These are phyloP conservation scores for Saksenaea oblongispora DNA, from an alignment of 371 early-diverging fungal species.

Conservation along the genomic window DNA sequence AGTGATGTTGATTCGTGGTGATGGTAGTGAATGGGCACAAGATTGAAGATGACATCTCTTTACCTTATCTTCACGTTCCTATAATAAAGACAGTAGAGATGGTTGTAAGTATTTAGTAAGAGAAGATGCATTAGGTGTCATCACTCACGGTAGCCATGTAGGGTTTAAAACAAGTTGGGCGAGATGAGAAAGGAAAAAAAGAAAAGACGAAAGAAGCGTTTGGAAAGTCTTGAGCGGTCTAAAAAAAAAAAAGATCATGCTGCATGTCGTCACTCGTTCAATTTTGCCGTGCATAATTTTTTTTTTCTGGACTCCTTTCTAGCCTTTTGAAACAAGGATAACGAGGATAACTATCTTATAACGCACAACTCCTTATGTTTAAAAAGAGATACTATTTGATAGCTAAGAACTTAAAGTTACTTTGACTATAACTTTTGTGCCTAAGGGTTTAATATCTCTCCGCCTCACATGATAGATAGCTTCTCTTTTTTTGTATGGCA, in stretches of 20 bases:
- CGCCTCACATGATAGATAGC: no score
- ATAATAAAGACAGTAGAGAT: neutral
- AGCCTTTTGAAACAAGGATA: neutral
- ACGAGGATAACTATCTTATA: neutral
- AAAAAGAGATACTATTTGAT: neutral
- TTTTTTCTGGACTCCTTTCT: neutral
- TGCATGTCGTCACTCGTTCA: conserved; percentile 6
- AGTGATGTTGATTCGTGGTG: neutral
- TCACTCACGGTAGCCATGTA: conserved; percentile 15
- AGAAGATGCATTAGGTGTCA: conserved; percentile 14
- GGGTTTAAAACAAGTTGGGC: conserved; percentile 16
- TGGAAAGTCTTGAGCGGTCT: conserved; percentile 5
- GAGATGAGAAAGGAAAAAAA: conserved; percentile 10
- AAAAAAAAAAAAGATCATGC: conserved; percentile 1
- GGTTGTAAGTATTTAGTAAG: conserved; percentile 23
- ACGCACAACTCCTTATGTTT: neutral
- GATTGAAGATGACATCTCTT: neutral
- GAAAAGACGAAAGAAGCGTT: conserved; percentile 3
- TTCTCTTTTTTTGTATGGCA: no score
- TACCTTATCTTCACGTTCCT: conserved; percentile 43
- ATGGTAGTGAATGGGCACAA: conserved; percentile 1
- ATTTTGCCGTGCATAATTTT: conserved; percentile 3
- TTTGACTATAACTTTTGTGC: no score
- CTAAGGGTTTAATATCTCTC: no score
- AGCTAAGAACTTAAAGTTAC: no score